Evolutionary conservation across 208 protist genomes (phyloP).

Genomic region (Herpetomonas samuelpessoai): DNA sequence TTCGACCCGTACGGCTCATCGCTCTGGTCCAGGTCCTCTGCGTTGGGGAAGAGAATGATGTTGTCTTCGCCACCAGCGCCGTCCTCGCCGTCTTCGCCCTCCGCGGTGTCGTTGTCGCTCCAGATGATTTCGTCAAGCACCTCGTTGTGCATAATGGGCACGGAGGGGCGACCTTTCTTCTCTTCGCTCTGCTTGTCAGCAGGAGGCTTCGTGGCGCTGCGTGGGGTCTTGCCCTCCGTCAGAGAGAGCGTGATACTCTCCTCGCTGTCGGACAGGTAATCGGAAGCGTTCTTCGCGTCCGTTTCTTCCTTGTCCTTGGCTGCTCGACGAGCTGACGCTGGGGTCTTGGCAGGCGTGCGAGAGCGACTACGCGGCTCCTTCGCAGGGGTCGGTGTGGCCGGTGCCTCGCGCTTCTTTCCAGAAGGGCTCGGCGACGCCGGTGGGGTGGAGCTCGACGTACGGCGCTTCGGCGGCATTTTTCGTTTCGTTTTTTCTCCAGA

Average conservation of each 20-base stretch:
- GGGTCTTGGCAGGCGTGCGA: not conserved
- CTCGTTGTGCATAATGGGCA: conserved; percentile 10
- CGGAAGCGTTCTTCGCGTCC: not conserved
- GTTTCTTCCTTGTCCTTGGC: conserved; percentile 2
- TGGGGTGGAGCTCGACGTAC: conserved; percentile 14
- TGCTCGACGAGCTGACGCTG: too few relatives aligned
- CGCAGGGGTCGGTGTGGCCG: not conserved
- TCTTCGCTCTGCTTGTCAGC: not conserved
- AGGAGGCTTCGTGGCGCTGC: not conserved
- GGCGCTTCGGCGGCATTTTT: conserved; percentile 76
- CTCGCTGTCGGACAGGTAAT: not conserved
- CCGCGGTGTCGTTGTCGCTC: conserved; percentile 47
- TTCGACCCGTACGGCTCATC: conserved; percentile 6
- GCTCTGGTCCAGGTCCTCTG: conserved; percentile 47
- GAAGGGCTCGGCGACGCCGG: not conserved
- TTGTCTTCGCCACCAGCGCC: conserved; percentile 28
- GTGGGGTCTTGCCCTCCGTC: not conserved
- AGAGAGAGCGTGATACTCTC: not conserved
- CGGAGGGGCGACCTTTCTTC: not conserved
- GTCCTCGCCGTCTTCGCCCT: conserved; percentile 19
- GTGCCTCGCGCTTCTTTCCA: not conserved
- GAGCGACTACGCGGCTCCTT: not conserved
- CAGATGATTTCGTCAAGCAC: conserved; percentile 72
- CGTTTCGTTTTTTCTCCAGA: too few relatives aligned
- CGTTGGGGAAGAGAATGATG: conserved; percentile 80